A percentile compares a stretch with the other conserved stretches of the same genome.
These are phyloP conservation scores for Tetraselmis chui DNA, from an alignment of 139 green algal genomes.

Conservation along the genomic window DNA sequence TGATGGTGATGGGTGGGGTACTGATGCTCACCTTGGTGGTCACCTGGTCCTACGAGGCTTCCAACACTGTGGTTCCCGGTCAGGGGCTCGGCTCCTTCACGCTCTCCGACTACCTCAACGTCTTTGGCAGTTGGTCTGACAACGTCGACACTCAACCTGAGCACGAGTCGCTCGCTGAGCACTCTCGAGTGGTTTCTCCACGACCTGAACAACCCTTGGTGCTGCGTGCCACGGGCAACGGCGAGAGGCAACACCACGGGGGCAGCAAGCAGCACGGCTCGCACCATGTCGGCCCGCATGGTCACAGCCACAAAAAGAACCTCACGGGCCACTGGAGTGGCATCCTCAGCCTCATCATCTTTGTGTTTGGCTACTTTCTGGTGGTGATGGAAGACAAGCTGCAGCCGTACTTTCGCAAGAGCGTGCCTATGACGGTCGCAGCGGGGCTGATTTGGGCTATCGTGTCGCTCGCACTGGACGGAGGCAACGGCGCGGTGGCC, in stretches of 20 bases:
- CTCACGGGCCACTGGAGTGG: neutral
- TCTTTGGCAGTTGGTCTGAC: neutral
- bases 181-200: too few relatives aligned
- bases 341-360: slow-evolving; percentile 6
- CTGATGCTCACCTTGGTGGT: neutral
- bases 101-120: neutral
- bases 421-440: slow-evolving; percentile 15
- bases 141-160: neutral
- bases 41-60: neutral
- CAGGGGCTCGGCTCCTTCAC: neutral
- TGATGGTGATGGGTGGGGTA: neutral
- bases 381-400: slow-evolving; percentile 12
- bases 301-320: neutral
- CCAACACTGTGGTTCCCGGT: neutral
- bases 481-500: slow-evolving; percentile 9
- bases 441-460: slow-evolving; percentile 16
- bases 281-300: neutral
- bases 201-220: too few relatives aligned
- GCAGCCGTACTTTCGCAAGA: slow-evolving; percentile 15
- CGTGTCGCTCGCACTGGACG: neutral
- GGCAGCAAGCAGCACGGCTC: neutral
- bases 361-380: slow-evolving; percentile 8
- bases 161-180: neutral
- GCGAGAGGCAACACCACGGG: too few relatives aligned
- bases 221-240: too few relatives aligned